Base-by-base conservation (phyloP, 2,329 filamentous ascomycete species). In the Stachybotrys elegans region DNA sequence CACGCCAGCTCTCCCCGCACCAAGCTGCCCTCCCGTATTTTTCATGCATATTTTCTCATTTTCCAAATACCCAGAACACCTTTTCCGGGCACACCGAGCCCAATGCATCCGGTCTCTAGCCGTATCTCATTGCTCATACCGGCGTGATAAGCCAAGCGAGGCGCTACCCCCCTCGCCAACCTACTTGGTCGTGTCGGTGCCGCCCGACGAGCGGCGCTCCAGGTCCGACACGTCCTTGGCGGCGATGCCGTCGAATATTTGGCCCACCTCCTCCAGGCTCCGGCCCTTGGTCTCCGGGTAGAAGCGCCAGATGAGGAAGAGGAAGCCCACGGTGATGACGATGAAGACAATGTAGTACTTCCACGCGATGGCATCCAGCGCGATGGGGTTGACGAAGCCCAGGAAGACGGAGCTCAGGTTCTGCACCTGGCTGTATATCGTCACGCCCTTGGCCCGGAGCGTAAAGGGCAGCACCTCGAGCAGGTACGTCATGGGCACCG, bases 311-410 rank as follows among this genome's bases (percentile, higher is more conserved):
- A 66, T 53, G 20, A 63, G 37, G 3, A 51, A 40, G 16, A 65
- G 40, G 25, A 60, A 52, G 12, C 57, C 41, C 3, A 47, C 48
- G 20, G 66, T 27, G 42, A 63, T 58, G 5, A 55, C 56, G 45
- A 59, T 53, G 43, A 62, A 69, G 17, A 69, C 56, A 37, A 60
- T 55, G 43, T 65, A 69, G 48, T 68, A 69, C 25, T 53, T 62
- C 65, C 66, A 70, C 0, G 46, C 51, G 19, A 70, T 60, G 0
- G 45, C 53, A 0, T 53, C 48, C 20, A 70, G 51, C 0, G 61
- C 65, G 6, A 69, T 57, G 0, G 67, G 66, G 42, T 67, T 67
- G 23, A 65, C 58, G 38, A 61, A 62, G 38, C 63, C 59, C 21
- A 62, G 63, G 42, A 66, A 60, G 16, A 50, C 57, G 11, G 57